A percentile compares a stretch with the other conserved stretches of the same genome.
Conservation (phyloP, 495 filamentous ascomycete genomes). For the Lasiosphaeris hirsuta region DNA sequence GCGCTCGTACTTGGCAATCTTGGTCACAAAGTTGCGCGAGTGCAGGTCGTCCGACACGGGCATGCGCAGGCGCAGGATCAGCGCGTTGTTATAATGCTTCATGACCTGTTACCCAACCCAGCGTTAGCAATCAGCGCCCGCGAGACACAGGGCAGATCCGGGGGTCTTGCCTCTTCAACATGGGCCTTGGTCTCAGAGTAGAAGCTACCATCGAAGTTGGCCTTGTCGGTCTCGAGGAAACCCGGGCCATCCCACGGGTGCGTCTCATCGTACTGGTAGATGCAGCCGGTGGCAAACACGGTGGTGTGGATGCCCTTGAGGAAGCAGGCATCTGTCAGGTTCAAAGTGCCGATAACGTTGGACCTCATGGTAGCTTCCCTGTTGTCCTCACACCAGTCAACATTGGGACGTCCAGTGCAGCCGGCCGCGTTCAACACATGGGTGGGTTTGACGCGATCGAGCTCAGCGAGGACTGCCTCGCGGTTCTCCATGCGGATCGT, state of each 20-base stretch:
- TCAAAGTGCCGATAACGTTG: constrained; percentile 62
- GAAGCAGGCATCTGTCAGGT: constrained; percentile 58
- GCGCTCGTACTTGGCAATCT: constrained; percentile 60
- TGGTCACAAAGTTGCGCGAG: constrained; percentile 64
- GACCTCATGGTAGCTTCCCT: constrained; percentile 60
- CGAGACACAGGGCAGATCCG: background rate
- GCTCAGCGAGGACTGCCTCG: constrained; percentile 51
- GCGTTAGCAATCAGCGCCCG: background rate
- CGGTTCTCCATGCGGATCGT: constrained; percentile 62
- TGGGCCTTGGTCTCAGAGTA: constrained; percentile 64
- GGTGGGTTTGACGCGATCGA: constrained; percentile 56
- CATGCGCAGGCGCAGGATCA: constrained; percentile 64
- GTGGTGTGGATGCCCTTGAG: constrained; percentile 56
- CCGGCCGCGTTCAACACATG: constrained; percentile 64
- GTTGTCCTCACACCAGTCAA: constrained; percentile 70
- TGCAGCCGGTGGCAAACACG: constrained; percentile 63
- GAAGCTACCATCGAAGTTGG: constrained; percentile 64
- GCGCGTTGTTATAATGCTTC: constrained; percentile 54
- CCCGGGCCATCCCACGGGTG: constrained; percentile 58
- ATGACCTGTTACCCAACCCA: constrained; percentile 43
- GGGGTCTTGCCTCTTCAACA: constrained; percentile 54
- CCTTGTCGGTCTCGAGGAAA: constrained; percentile 58
- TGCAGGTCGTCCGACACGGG: constrained; percentile 67
- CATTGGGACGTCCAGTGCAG: constrained; percentile 64
- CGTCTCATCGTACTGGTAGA: constrained; percentile 57